These are phyloP conservation scores for Decorospora gaudefroyi DNA, from an alignment of 2,329 filamentous ascomycete genomes.

Conservation along the genomic window DNA sequence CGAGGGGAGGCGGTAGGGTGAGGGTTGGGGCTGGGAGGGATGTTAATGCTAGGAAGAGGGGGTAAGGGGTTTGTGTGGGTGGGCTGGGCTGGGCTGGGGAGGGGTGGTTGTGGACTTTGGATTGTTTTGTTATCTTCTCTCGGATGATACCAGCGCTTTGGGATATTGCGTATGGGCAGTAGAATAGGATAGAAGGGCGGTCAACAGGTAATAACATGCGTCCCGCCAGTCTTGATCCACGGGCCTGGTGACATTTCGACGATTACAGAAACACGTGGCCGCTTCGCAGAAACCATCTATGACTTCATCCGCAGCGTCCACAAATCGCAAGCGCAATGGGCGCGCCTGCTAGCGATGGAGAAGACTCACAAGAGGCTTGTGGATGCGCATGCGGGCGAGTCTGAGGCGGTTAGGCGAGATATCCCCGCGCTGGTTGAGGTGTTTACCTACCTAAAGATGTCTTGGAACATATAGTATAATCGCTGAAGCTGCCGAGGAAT, in stretches of 20 bases:
- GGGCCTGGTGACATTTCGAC: background rate
- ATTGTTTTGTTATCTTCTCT: too few species aligned
- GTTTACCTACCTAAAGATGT: constrained; percentile 16
- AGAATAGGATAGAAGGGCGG: constrained; percentile 11
- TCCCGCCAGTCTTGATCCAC: background rate
- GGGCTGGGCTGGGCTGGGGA: background rate
- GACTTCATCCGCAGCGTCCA: constrained; percentile 11
- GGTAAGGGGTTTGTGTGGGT: constrained; percentile 11
- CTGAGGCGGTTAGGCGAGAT: constrained; percentile 5
- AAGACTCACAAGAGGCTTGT: constrained; percentile 7
- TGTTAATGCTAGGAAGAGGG: constrained; percentile 76
- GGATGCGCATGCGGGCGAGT: constrained; percentile 1
- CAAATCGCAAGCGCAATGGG: constrained; percentile 13
- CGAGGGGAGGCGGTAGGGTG: constrained; percentile 66
- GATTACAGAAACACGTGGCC: constrained; percentile 9
- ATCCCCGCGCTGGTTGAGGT: constrained; percentile 9
- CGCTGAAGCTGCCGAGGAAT: constrained; percentile 11
- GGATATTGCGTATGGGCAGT: too few species aligned
- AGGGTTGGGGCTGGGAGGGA: constrained; percentile 84
- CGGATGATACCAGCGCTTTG: too few species aligned
- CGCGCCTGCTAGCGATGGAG: constrained; percentile 7
- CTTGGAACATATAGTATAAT: constrained; percentile 17
- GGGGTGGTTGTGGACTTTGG: background rate
- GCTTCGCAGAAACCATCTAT: constrained; percentile 15
- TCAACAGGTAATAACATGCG: constrained; percentile 7